Evolutionary conservation across 176 grass and related monocot genomes (phyloP).

Genomic region (Phyllostachys edulis): DNA sequence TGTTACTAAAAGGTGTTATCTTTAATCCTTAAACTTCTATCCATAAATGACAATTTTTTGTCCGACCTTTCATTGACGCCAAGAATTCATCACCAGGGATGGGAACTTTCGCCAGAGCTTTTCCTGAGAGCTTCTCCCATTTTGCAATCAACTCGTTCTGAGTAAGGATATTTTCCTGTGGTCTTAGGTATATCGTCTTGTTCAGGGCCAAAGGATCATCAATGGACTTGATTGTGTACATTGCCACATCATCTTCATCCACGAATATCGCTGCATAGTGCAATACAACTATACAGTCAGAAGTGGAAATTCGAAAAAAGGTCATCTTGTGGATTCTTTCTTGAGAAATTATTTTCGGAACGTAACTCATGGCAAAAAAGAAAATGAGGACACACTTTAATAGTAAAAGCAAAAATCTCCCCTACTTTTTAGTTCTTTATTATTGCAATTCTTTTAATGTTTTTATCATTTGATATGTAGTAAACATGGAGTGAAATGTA

Average conservation of each 20-base stretch:
- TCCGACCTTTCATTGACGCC: constrained; percentile 46
- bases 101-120: constrained; percentile 39
- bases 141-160: constrained; percentile 51
- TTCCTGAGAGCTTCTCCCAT: constrained; percentile 61
- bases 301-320: neutral
- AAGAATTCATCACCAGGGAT: constrained; percentile 45
- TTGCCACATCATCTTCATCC: constrained; percentile 49
- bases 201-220: constrained; percentile 57
- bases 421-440: too few species aligned
- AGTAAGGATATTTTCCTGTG: constrained; percentile 46
- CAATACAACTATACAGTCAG: neutral
- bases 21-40: neutral
- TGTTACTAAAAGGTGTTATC: neutral
- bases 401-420: too few species aligned
- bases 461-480: too few species aligned
- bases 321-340: neutral
- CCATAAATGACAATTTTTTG: neutral
- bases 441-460: too few species aligned
- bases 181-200: constrained; percentile 59
- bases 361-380: too few species aligned
- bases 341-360: too few species aligned
- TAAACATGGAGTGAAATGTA: too few species aligned
- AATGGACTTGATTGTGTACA: constrained; percentile 52
- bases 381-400: too few species aligned
- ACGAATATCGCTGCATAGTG: constrained; percentile 31